phyloP scores from a whole-genome alignment of 2,329 filamentous ascomycete genomes.

The Beauveria varroae region DNA sequence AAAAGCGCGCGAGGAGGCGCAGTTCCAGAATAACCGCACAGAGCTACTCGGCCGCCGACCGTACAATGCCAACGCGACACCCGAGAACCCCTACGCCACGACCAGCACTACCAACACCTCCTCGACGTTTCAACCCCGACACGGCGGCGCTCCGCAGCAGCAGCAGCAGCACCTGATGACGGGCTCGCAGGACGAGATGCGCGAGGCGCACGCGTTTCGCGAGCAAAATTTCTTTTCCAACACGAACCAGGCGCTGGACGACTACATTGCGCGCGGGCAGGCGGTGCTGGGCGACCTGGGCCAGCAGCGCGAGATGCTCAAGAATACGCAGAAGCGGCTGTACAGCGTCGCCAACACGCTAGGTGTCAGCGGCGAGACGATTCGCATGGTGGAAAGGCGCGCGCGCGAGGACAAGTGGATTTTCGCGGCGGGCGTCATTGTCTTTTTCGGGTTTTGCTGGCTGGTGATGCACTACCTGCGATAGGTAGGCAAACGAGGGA shows the following conservation, averaged over 20 bases:
- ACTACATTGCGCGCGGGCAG: conserved; percentile 86
- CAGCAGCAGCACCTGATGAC: conserved; percentile 27
- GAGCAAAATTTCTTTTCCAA: conserved; percentile 82
- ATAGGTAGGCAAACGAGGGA: conserved; percentile 26
- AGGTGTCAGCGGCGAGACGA: conserved; percentile 90
- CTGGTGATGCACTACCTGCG: conserved; percentile 78
- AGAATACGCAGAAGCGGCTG: conserved; percentile 82
- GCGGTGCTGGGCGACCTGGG: conserved; percentile 84
- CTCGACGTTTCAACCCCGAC: conserved; percentile 33
- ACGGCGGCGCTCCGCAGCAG: conserved; percentile 19
- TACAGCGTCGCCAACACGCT: conserved; percentile 93
- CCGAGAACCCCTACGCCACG: conserved; percentile 88
- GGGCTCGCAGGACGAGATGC: conserved; percentile 54
- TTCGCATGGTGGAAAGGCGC: conserved; percentile 88
- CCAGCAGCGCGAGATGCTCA: conserved; percentile 87
- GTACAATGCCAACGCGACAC: conserved; percentile 55
- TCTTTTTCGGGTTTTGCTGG: conserved; percentile 92
- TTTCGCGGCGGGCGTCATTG: conserved; percentile 76
- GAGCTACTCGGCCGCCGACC: conserved; percentile 83
- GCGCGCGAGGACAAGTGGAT: conserved; percentile 98
- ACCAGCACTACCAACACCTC: conserved; percentile 23
- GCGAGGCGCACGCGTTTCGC: conserved; percentile 76
- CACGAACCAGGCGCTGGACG: conserved; percentile 81
- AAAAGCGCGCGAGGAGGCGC: conserved; percentile 65
- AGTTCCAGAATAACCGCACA: conserved; percentile 57